Conservation (phyloP, 2,329 filamentous ascomycete genomes). For the Emmonsiellopsis sp. region DNA sequence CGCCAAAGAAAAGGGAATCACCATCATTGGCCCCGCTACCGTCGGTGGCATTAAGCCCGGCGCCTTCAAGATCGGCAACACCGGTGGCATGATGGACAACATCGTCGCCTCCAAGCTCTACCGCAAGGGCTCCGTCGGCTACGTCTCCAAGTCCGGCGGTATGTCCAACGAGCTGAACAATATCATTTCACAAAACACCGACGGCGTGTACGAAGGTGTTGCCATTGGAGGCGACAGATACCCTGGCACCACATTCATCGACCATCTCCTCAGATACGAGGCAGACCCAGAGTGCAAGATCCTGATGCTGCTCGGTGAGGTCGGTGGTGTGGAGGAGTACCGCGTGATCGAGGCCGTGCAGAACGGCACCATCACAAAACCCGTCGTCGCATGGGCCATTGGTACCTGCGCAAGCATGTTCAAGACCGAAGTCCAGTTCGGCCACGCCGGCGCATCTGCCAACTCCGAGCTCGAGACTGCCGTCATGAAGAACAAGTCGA, state of each 20-base stretch:
- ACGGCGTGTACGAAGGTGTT: constrained; percentile 98
- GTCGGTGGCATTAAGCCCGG: constrained; percentile 99
- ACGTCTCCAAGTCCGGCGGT: constrained; percentile 99
- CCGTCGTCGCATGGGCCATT: constrained; percentile 98
- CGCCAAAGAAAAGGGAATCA: constrained; percentile 96
- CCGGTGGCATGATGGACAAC: constrained; percentile 99
- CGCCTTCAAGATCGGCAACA: constrained; percentile 99
- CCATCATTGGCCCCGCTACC: constrained; percentile 96
- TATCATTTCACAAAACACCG: constrained; percentile 91
- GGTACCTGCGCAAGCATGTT: constrained; percentile 99
- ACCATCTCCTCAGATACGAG: constrained; percentile 95
- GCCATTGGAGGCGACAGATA: constrained; percentile 99
- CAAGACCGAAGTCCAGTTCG: constrained; percentile 99
- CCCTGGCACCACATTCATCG: constrained; percentile 97
- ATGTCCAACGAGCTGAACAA: constrained; percentile 99
- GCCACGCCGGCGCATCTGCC: constrained; percentile 95
- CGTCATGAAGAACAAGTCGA: constrained; percentile 89
- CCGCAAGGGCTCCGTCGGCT: constrained; percentile 96
- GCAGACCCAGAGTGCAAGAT: constrained; percentile 97
- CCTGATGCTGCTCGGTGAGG: constrained; percentile 88
- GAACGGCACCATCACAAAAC: constrained; percentile 90
- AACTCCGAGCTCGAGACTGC: constrained; percentile 99
- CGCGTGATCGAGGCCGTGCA: constrained; percentile 98
- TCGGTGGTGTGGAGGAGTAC: constrained; percentile 99
- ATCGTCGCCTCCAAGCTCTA: constrained; percentile 99